Percentiles rank a stretch among this genome's conserved stretches.
These are phyloP conservation scores for Penicillium arizonense DNA, from an alignment of 495 filamentous ascomycete genomes.

Conservation along the genomic window DNA sequence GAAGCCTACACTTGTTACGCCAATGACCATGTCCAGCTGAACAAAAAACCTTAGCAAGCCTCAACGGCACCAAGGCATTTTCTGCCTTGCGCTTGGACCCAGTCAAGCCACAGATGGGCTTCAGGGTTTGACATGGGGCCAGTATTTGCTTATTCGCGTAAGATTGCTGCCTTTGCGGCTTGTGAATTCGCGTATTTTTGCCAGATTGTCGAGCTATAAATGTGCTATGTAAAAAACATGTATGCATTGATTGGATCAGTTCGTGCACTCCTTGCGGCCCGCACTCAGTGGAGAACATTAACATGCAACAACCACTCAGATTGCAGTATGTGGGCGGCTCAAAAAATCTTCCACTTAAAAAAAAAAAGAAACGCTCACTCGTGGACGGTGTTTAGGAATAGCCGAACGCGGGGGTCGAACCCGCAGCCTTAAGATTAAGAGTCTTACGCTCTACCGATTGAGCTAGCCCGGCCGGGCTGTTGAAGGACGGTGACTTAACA, in stretches of 20 bases:
- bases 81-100: conserved; percentile 25
- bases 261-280: neutral
- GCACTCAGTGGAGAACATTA: no score
- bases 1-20: conserved; percentile 1
- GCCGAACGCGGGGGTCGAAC: conserved; percentile 59
- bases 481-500: neutral
- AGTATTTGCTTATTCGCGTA: conserved; percentile 1
- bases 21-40: conserved; percentile 16
- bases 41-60: conserved; percentile 2
- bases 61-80: conserved; percentile 3
- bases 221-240: neutral
- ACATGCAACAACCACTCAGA: no score
- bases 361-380: conserved; percentile 15
- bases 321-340: no score
- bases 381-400: conserved; percentile 26
- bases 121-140: neutral
- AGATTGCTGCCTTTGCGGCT: no score
- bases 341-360: neutral
- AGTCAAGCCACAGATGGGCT: conserved; percentile 7
- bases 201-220: neutral
- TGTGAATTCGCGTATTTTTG: neutral
- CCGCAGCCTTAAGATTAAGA: conserved; percentile 62
- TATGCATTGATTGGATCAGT: neutral
- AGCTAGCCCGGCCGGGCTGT: conserved; percentile 48
- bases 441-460: conserved; percentile 60